Conservation (phyloP, 169 alveolate species). For the Cryptosporidium parvum region DNA sequence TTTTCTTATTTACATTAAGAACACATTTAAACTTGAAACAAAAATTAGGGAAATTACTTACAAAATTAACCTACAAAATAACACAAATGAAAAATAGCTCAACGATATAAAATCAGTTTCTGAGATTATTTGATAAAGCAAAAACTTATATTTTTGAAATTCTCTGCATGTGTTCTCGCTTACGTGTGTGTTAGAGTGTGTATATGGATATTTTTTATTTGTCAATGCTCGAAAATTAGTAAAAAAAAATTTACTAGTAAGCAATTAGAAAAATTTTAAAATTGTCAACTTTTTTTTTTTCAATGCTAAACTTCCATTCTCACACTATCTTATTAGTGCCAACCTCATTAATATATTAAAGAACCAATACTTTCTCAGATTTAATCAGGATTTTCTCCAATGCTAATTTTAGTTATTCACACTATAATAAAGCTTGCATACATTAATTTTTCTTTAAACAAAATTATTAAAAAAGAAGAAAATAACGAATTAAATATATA, state of each 20-base stretch:
- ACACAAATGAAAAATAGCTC: neutral
- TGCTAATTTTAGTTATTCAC: neutral
- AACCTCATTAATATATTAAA: too few relatives aligned
- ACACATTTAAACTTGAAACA: conserved; percentile 11
- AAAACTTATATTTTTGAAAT: neutral
- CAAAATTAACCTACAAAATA: conserved; percentile 35
- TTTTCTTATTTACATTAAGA: neutral
- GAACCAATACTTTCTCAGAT: too few relatives aligned
- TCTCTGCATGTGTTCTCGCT: neutral
- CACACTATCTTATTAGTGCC: too few relatives aligned
- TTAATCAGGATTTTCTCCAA: too few relatives aligned
- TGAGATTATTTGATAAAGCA: neutral
- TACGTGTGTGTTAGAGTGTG: neutral
- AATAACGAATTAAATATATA: too few relatives aligned
- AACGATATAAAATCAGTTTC: neutral
- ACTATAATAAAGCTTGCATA: neutral
- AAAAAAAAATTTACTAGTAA: neutral
- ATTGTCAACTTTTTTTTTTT: too few relatives aligned
- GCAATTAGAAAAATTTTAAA: too few relatives aligned
- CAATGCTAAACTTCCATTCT: too few relatives aligned
- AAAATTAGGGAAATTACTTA: conserved; percentile 26
- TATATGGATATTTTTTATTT: too few relatives aligned
- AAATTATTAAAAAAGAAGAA: too few relatives aligned
- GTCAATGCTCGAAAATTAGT: neutral
- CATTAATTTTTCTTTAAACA: too few relatives aligned